Evolutionary conservation across 306 rosid species (phyloP).

Genomic region (Dalbergia cochinchinensis): DNA sequence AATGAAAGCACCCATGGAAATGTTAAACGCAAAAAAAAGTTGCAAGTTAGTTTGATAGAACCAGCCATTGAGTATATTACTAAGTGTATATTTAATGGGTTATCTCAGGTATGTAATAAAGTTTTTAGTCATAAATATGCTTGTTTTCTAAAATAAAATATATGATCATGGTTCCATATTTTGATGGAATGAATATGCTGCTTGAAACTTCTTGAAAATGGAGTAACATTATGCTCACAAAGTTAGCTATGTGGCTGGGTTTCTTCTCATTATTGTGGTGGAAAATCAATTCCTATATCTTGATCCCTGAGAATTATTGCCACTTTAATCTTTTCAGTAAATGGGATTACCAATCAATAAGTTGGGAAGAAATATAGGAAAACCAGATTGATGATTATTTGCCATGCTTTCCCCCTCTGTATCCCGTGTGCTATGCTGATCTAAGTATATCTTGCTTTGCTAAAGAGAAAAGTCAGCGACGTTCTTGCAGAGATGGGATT

Average conservation of each 20-base stretch:
- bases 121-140: slow-evolving; percentile 28
- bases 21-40: slow-evolving; percentile 51
- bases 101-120: slow-evolving; percentile 69
- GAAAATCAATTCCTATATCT: slow-evolving; percentile 9
- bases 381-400: slow-evolving; percentile 4
- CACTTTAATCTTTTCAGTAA: slow-evolving; percentile 24
- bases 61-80: slow-evolving; percentile 87
- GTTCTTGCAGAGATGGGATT: slow-evolving; percentile 81
- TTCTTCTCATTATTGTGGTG: slow-evolving; percentile 42
- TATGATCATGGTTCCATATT: slow-evolving; percentile 29
- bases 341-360: background rate
- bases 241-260: slow-evolving; percentile 33
- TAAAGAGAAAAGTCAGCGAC: slow-evolving; percentile 62
- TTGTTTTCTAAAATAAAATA: slow-evolving; percentile 32
- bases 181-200: slow-evolving; percentile 16
- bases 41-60: slow-evolving; percentile 74
- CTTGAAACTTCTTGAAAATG: slow-evolving; percentile 20
- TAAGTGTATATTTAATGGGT: slow-evolving; percentile 73
- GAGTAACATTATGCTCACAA: slow-evolving; percentile 15
- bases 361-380: slow-evolving; percentile 36
- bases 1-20: slow-evolving; percentile 54
- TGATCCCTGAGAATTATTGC: slow-evolving; percentile 21
- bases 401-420: slow-evolving; percentile 17
- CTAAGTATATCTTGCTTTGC: slow-evolving; percentile 39
- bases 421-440: slow-evolving; percentile 34